Base-by-base conservation (phyloP, 2,329 filamentous ascomycete genomes). In the Penicillium decumbens region DNA sequence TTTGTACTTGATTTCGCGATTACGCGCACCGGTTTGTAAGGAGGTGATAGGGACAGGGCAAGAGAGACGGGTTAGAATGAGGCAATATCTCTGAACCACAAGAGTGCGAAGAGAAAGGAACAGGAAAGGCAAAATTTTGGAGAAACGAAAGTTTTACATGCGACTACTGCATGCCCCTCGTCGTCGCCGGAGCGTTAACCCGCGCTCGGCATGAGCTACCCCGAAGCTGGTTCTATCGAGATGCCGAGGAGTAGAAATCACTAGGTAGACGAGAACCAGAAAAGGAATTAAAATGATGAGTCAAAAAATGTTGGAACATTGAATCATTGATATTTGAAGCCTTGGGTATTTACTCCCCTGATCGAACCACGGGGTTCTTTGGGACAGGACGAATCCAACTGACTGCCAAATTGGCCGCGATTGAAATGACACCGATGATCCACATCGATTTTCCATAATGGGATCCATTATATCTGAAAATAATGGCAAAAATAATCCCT, bases 401-500 rank as follows among this genome's bases (percentile, higher is more conserved):
- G 43, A 92, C 78, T 4, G 75, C 72, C 41, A 91, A 33, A 63
- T 90, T 88, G 24, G 92, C 70, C 0, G 61, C 83, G 52, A 95
- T 82, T 56, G 82, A 81, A 18, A 95, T 83, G 33, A 84, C 75
- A 3, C 90, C 90, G 62, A 92, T 89, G 51, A 95, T 85, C 88
- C 88, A 93, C 55, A 95, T 81, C 0, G 81, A 81, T 66, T 77
- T 82, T 9, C 77, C 81, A 63, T 90, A 95, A 62, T 85, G 72
- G 1, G 73, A 80, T 4, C 82, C 83, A 42, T 80, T 75, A 70
- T 91, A 93, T 43, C 89, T 77, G 76, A 92, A 95, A 64, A 89
- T 82, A 65, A 95, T 81, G 18, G 89, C 86, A 63, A 93, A 95
- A 42, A 95, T 69, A 44, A 95, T 82, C 10, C 91, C 91, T 3